These are phyloP conservation scores for Wickerhamiella australiensis DNA, from an alignment of 805 yeast species.

Conservation along the genomic window DNA sequence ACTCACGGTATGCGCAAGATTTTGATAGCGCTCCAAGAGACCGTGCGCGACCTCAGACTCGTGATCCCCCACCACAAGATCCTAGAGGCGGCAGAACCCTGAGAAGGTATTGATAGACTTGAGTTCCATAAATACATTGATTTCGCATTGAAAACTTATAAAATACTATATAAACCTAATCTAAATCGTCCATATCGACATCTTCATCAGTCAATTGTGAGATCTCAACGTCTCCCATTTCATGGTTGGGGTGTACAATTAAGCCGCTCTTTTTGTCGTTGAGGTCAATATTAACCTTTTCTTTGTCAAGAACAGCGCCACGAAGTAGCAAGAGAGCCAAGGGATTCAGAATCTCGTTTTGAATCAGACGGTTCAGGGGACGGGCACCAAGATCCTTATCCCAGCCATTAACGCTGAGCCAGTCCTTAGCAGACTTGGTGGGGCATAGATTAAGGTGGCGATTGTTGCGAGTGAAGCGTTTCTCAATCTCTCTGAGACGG, in stretches of 20 bases:
- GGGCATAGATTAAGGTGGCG: constrained; percentile 61
- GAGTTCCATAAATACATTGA: not conserved
- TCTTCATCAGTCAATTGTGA: constrained; percentile 26
- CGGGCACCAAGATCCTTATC: constrained; percentile 93
- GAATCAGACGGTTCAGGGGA: constrained; percentile 81
- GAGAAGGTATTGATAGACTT: not conserved
- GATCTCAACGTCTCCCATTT: constrained; percentile 42
- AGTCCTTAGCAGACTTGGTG: constrained; percentile 66
- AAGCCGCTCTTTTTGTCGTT: constrained; percentile 46
- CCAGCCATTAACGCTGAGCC: constrained; percentile 75
- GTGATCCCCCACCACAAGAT: not conserved
- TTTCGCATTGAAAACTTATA: not conserved
- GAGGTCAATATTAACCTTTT: constrained; percentile 52
- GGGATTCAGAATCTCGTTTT: constrained; percentile 72
- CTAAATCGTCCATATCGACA: constrained; percentile 25
- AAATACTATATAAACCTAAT: constrained; percentile 7
- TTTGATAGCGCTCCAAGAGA: not conserved
- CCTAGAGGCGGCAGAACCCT: not conserved
- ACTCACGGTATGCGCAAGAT: not conserved
- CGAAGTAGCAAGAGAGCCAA: constrained; percentile 79
- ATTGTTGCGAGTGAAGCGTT: constrained; percentile 74
- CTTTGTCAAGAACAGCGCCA: constrained; percentile 82
- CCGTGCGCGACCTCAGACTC: not conserved
- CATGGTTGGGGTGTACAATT: constrained; percentile 79
- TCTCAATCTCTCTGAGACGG: constrained; percentile 72